Base-by-base conservation (phyloP, 208 protist species). In the Wallacemonas sp. region DNA sequence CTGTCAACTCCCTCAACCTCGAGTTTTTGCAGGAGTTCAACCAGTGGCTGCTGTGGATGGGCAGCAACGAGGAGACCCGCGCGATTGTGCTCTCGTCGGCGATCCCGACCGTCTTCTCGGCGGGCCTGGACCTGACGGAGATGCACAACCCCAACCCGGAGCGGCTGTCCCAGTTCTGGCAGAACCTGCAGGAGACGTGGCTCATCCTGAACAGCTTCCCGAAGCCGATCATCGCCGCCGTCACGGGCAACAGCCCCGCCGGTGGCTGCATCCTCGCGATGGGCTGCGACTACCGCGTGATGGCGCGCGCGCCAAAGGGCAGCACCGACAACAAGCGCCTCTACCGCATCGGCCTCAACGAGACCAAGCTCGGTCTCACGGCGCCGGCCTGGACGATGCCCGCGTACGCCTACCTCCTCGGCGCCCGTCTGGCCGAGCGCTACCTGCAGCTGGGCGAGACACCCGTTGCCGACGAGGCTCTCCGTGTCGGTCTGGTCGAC, bases 331-430 rank as follows among this genome's bases (percentile, higher is more conserved):
- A 0, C 27, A 76, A 63, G 57, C 80, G 83, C 12, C 70, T 72
- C 19, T 92, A 84, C 74, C 87, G 84, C 54, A 95, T 95, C 26
- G 88, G 88, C 11, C 67, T 95, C 23, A 92, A 92, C 64, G 88
- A 95, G 62, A 81, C 81, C 21, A 93, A 90, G 71, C 70, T 93
- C 11, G 86, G 86, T 24, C 68, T 95, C 23, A 64, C 79, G 4
- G 78, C 85, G 0, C 90, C 85, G 2, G 68, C 81, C 16, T 95
- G 90, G 90, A 74, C 84, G 34, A 86, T 92, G 56, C 77, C 80
- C 14, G 81, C 80, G 3, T 92, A 93, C 71, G 70, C 74, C 14
- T 89, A 95, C 62, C 44, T 90, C 8, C 38, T 95, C 34, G 80
- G 86, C 44, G 78, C 75, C 1, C 80, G 85, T 12, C 47, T 68